Percentiles rank a stretch among this genome's conserved stretches.
phyloP scores from a whole-genome alignment of 768 basidiomycete species.

The Boletus tomentosulus region DNA sequence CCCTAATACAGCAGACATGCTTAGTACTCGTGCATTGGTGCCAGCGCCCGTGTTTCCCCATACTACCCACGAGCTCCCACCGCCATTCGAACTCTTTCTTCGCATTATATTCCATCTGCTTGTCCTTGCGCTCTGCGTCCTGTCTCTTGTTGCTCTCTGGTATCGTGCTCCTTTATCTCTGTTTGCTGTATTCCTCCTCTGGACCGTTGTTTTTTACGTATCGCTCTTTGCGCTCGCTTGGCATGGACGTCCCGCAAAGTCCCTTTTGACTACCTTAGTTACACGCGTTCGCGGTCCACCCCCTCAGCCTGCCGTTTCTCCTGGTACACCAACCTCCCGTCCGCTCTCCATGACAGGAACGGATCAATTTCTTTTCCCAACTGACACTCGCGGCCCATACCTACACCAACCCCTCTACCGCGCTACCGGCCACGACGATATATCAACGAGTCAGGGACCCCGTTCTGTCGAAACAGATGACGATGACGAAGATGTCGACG shows the following conservation, averaged over 20 bases:
- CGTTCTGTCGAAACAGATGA: slow-evolving; percentile 54
- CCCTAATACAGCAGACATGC: slow-evolving; percentile 49
- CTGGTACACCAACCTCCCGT: slow-evolving; percentile 36
- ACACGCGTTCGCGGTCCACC: slow-evolving; percentile 39
- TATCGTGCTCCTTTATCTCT: slow-evolving; percentile 46
- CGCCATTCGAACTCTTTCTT: slow-evolving; percentile 35
- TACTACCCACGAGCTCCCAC: slow-evolving; percentile 31
- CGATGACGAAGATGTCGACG: slow-evolving; percentile 69
- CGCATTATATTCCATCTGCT: slow-evolving; percentile 54
- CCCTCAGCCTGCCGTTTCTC: slow-evolving; percentile 29
- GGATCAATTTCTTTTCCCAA: slow-evolving; percentile 44
- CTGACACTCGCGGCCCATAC: slow-evolving; percentile 55
- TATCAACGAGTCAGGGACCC: slow-evolving; percentile 37
- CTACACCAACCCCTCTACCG: slow-evolving; percentile 62
- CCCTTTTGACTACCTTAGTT: slow-evolving; percentile 50
- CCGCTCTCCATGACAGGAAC: slow-evolving; percentile 38
- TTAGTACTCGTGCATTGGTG: slow-evolving; percentile 39
- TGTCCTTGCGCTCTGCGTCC: slow-evolving; percentile 53
- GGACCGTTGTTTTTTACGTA: slow-evolving; percentile 56
- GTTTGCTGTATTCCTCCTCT: slow-evolving; percentile 64
- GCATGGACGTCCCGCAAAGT: slow-evolving; percentile 53
- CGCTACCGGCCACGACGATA: slow-evolving; percentile 41
- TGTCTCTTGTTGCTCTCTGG: slow-evolving; percentile 61
- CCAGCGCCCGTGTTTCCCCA: slow-evolving; percentile 24
- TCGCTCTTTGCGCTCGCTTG: slow-evolving; percentile 52